Evolutionary conservation across 2,329 filamentous ascomycete genomes (phyloP).

Genomic region (Thielaviopsis cerberus): DNA sequence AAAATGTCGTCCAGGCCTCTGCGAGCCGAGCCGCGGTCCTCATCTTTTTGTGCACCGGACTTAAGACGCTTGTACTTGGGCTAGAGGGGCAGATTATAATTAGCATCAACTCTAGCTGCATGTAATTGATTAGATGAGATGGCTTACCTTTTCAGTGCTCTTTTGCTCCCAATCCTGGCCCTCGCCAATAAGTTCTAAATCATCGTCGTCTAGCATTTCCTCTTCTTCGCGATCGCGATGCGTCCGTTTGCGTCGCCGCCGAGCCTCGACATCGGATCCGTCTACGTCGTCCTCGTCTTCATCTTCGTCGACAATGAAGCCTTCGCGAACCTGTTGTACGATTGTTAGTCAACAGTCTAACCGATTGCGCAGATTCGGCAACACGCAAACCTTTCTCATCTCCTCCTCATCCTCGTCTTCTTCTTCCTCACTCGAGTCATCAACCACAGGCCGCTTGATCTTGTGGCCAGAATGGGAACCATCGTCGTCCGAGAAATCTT

Average conservation of each 20-base stretch:
- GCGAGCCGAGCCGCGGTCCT: slow-evolving; percentile 42
- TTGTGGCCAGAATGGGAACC: slow-evolving; percentile 18
- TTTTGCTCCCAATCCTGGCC: slow-evolving; percentile 43
- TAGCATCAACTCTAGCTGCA: background rate
- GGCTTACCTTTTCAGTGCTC: slow-evolving; percentile 47
- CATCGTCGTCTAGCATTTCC: slow-evolving; percentile 84
- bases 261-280: slow-evolving; percentile 37
- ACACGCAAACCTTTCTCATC: slow-evolving; percentile 43
- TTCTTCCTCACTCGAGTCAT: slow-evolving; percentile 83
- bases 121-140: background rate
- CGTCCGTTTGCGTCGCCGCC: slow-evolving; percentile 58
- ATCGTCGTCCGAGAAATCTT: slow-evolving; percentile 65
- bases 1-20: slow-evolving; percentile 84
- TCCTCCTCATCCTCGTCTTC: slow-evolving; percentile 85
- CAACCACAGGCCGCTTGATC: background rate
- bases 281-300: slow-evolving; percentile 59
- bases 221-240: slow-evolving; percentile 61
- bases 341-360: background rate
- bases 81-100: slow-evolving; percentile 24
- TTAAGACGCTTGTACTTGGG: slow-evolving; percentile 93
- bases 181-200: slow-evolving; percentile 85
- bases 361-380: slow-evolving; percentile 10
- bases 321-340: slow-evolving; percentile 55
- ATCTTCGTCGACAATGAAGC: slow-evolving; percentile 90
- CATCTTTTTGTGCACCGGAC: slow-evolving; percentile 65